Conservation (phyloP, 345 rosid species). For the Gossypium stocksii region DNA sequence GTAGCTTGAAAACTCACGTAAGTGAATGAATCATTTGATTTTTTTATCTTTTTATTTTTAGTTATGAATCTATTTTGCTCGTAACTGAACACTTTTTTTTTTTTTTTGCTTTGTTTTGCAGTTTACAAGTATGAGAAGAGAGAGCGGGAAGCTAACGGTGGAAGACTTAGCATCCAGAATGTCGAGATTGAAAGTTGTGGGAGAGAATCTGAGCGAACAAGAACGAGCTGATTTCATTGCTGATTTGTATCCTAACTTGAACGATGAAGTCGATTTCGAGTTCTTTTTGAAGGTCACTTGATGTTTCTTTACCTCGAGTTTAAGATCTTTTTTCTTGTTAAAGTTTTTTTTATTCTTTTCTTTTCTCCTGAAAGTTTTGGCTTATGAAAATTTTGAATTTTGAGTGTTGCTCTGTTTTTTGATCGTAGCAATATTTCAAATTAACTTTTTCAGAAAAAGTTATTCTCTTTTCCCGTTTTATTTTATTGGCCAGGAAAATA, state of each 20-base stretch:
- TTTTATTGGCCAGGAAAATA: neutral
- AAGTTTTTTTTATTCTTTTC: neutral
- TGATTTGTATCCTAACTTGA: slow-evolving; percentile 53
- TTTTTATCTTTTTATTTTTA: neutral
- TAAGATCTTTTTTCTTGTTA: neutral
- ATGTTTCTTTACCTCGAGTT: neutral
- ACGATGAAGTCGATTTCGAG: slow-evolving; percentile 93
- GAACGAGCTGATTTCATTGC: slow-evolving; percentile 67
- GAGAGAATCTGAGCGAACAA: slow-evolving; percentile 69
- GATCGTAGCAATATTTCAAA: neutral
- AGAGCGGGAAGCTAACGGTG: slow-evolving; percentile 84
- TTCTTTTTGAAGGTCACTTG: slow-evolving; percentile 69
- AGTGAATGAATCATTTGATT: neutral
- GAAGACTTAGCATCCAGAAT: slow-evolving; percentile 76
- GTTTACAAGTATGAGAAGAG: slow-evolving; percentile 89
- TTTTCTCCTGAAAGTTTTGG: neutral
- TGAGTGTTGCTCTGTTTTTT: neutral
- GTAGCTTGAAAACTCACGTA: slow-evolving; percentile 91
- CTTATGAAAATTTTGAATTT: neutral
- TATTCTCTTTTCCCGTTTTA: neutral
- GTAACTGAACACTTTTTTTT: neutral
- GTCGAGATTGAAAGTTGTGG: slow-evolving; percentile 78
- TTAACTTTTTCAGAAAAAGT: neutral
- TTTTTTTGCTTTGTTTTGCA: slow-evolving; percentile 19
- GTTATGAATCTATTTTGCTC: neutral